Conservation (phyloP, 164 flowering plant species). For the Annona squamosa region DNA sequence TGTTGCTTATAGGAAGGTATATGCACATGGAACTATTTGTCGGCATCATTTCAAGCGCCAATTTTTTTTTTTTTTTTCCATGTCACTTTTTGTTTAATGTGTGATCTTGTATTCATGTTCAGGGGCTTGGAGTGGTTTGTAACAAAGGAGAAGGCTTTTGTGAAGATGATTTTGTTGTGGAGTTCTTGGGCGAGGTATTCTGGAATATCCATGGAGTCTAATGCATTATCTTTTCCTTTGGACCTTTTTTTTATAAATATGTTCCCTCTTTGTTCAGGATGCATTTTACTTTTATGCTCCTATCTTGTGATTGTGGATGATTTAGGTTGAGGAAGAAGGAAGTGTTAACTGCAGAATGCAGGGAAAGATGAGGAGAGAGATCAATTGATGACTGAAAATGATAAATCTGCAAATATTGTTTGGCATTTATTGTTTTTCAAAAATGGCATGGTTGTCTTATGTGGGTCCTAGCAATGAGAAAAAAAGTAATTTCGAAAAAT, state of each 20-base stretch:
- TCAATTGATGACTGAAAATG: too few relatives aligned
- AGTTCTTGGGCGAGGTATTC: conserved; percentile 92
- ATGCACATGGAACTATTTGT: background rate
- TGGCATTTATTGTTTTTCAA: too few relatives aligned
- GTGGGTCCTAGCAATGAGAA: too few relatives aligned
- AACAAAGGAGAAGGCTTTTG: conserved; percentile 83
- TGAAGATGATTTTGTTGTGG: conserved; percentile 96
- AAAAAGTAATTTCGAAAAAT: too few relatives aligned
- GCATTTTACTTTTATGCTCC: too few relatives aligned
- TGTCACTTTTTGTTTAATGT: background rate
- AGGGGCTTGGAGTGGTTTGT: conserved; percentile 99
- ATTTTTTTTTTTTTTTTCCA: background rate
- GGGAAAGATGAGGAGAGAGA: too few relatives aligned
- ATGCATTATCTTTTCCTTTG: background rate
- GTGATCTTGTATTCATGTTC: conserved; percentile 5
- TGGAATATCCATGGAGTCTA: background rate
- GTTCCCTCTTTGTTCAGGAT: background rate
- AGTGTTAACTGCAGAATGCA: too few relatives aligned
- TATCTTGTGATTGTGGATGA: too few relatives aligned
- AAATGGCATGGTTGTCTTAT: too few relatives aligned
- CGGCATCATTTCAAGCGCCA: background rate
- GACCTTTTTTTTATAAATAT: background rate
- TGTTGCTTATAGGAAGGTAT: conserved; percentile 96
- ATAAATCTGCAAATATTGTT: too few relatives aligned
- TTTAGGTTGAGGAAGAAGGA: too few relatives aligned